phyloP scores from a whole-genome alignment of 306 rosid species.

The apple (Malus domestica) region ASM211411v1 NC_041800.1:19057733-19058232 shows the following conservation, averaged over 20 bases:
- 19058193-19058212: too few species aligned
- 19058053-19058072: neutral
- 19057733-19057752: neutral
- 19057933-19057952: constrained; percentile 24
- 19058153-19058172: neutral
- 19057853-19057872: constrained; percentile 44
- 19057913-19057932: constrained; percentile 28
- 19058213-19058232: too few species aligned
- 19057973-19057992: neutral
- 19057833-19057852: constrained; percentile 40
- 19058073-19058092: neutral
- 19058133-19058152: neutral
- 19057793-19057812: neutral
- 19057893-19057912: constrained; percentile 29
- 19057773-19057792: neutral
- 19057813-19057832: constrained; percentile 1
- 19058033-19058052: neutral
- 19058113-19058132: neutral
- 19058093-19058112: neutral
- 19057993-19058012: neutral
- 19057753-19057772: neutral
- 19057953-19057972: constrained; percentile 36
- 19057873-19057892: constrained; percentile 36
- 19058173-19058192: neutral
- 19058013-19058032: neutral